Percentiles rank a stretch among this genome's conserved stretches.
These are phyloP conservation scores for Omphalotus guepiniiformis DNA, from an alignment of 768 basidiomycete species.

Conservation along the genomic window DNA sequence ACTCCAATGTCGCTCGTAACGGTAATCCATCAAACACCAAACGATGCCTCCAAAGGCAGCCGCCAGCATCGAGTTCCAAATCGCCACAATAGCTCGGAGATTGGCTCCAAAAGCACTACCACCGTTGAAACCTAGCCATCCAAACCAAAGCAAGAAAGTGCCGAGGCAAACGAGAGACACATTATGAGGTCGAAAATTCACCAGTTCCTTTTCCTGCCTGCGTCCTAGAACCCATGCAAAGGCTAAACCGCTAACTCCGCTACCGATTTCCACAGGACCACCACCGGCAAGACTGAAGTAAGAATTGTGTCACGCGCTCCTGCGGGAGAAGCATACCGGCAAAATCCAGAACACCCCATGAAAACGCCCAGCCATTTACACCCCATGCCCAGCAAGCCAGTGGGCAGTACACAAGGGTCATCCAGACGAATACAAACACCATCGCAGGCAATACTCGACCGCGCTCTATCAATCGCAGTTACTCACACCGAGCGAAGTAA, in stretches of 20 bases:
- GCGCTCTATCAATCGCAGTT: constrained; percentile 63
- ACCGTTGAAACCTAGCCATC: constrained; percentile 89
- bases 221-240: constrained; percentile 86
- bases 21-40: constrained; percentile 79
- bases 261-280: constrained; percentile 84
- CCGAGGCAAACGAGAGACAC: constrained; percentile 80
- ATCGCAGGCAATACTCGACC: constrained; percentile 79
- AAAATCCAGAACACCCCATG: constrained; percentile 84
- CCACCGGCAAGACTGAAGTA: constrained; percentile 62
- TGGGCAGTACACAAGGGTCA: constrained; percentile 84
- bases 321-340: constrained; percentile 50
- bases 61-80: constrained; percentile 86
- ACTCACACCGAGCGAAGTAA: not conserved
- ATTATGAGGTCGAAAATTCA: constrained; percentile 86
- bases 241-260: constrained; percentile 81
- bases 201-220: constrained; percentile 63
- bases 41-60: constrained; percentile 79
- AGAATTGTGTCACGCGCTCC: not conserved
- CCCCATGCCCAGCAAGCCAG: constrained; percentile 87
- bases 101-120: constrained; percentile 88
- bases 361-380: constrained; percentile 77
- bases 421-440: constrained; percentile 80
- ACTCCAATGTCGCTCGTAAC: constrained; percentile 76
- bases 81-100: constrained; percentile 77
- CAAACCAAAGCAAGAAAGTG: constrained; percentile 85